Conservation (phyloP, 306 rosid species). For the Morella rubra region DNA sequence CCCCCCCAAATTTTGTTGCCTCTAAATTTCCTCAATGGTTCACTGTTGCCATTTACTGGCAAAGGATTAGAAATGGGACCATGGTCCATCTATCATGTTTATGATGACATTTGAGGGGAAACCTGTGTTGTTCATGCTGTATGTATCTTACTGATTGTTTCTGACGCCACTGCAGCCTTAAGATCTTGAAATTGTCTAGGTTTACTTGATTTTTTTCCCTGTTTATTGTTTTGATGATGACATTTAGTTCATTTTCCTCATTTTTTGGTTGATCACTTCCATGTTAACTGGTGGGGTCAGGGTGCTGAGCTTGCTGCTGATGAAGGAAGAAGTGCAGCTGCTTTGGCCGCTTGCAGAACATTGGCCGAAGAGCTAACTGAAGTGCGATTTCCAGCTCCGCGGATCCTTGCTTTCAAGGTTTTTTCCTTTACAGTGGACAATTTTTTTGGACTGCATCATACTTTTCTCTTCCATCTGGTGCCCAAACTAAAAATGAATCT, state of each 20-base stretch:
- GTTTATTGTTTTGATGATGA: conserved; percentile 11
- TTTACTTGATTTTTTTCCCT: neutral
- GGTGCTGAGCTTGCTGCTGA: conserved; percentile 93
- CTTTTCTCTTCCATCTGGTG: conserved; percentile 11
- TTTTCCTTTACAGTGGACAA: neutral
- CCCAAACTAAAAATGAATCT: conserved; percentile 22
- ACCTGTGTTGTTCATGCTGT: neutral
- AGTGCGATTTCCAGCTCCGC: conserved; percentile 93
- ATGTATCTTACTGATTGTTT: neutral
- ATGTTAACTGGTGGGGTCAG: conserved; percentile 47
- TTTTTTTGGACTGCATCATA: conserved; percentile 3
- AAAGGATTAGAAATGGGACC: neutral
- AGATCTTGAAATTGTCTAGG: neutral
- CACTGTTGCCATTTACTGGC: neutral
- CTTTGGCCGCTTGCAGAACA: conserved; percentile 96
- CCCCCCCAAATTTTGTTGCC: neutral
- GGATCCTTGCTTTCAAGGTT: conserved; percentile 95
- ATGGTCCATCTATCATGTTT: neutral
- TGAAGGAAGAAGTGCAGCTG: conserved; percentile 92
- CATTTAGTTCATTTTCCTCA: conserved; percentile 6
- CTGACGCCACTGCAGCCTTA: neutral
- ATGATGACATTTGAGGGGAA: neutral
- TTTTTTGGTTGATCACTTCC: neutral
- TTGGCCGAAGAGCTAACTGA: conserved; percentile 95
- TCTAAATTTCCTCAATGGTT: neutral